These are phyloP conservation scores for Vitis labrusca DNA, from an alignment of 164 flowering plant species.

Conservation along the genomic window DNA sequence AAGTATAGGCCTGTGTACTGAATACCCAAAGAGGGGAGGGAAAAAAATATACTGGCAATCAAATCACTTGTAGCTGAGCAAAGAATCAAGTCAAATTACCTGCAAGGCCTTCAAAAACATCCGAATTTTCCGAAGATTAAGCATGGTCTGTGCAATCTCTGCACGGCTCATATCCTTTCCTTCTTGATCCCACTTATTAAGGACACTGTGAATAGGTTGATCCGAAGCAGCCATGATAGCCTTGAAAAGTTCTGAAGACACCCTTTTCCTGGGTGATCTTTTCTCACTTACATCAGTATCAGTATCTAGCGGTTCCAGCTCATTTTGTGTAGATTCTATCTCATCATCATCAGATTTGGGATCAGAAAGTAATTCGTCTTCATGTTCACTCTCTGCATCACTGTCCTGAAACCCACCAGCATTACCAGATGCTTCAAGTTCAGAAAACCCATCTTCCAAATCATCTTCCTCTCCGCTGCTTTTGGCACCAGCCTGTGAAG, in stretches of 20 bases:
- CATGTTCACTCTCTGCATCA: conserved; percentile 21
- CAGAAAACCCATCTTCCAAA: conserved; percentile 77
- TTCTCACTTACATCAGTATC: conserved; percentile 25
- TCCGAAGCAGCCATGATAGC: conserved; percentile 40
- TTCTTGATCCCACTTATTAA: conserved; percentile 65
- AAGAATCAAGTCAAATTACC: conserved; percentile 38
- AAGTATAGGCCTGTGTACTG: too few species aligned
- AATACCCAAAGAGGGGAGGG: too few species aligned
- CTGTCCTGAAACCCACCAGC: conserved; percentile 5
- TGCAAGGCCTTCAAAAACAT: conserved; percentile 71
- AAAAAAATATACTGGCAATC: background rate
- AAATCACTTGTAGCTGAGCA: background rate
- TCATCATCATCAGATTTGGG: conserved; percentile 49
- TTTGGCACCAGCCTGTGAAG: conserved; percentile 68
- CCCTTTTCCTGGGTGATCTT: conserved; percentile 9
- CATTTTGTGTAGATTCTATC: conserved; percentile 31
- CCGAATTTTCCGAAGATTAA: conserved; percentile 51
- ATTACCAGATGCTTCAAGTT: conserved; percentile 49
- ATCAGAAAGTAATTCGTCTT: conserved; percentile 43
- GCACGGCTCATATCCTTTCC: conserved; percentile 50
- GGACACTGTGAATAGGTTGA: conserved; percentile 28
- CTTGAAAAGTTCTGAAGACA: conserved; percentile 31
- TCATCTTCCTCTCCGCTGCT: conserved; percentile 58
- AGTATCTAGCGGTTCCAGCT: conserved; percentile 30
- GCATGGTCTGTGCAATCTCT: conserved; percentile 41